Evolutionary conservation across 2,329 filamentous ascomycete genomes (phyloP).

Genomic region (Lachnellula arida): DNA sequence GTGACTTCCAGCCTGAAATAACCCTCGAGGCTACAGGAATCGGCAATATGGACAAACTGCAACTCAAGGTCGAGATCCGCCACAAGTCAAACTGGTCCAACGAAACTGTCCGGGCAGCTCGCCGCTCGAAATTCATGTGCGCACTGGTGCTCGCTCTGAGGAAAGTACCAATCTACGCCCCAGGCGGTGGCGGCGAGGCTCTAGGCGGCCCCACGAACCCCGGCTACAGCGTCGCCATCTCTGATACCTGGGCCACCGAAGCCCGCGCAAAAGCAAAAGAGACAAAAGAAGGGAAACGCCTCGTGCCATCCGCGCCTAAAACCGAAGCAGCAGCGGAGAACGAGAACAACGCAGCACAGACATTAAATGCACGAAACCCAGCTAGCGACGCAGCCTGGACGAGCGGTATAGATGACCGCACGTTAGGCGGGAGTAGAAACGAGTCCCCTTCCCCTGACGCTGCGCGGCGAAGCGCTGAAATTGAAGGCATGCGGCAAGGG

Average conservation of each 20-base stretch:
- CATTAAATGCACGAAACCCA: slow-evolving; percentile 31
- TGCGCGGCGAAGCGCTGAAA: slow-evolving; percentile 16
- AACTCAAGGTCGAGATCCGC: slow-evolving; percentile 75
- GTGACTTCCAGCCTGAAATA: slow-evolving; percentile 87
- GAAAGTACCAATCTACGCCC: slow-evolving; percentile 79
- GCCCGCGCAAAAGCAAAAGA: slow-evolving; percentile 56
- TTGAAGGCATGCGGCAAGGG: slow-evolving; percentile 19
- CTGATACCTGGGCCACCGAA: slow-evolving; percentile 60
- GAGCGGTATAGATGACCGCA: slow-evolving; percentile 15
- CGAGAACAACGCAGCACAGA: slow-evolving; percentile 39
- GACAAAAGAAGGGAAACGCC: slow-evolving; percentile 59
- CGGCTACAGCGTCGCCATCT: slow-evolving; percentile 72
- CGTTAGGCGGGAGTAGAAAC: not conserved
- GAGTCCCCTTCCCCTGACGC: slow-evolving; percentile 9
- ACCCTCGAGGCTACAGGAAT: slow-evolving; percentile 73
- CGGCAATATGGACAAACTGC: slow-evolving; percentile 81
- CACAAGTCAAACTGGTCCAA: slow-evolving; percentile 95
- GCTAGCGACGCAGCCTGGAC: slow-evolving; percentile 17
- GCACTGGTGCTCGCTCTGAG: slow-evolving; percentile 80
- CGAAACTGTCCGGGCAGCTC: slow-evolving; percentile 71
- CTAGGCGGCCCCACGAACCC: slow-evolving; percentile 69
- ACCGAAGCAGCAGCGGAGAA: slow-evolving; percentile 18
- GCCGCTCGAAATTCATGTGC: slow-evolving; percentile 95
- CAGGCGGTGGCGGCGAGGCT: slow-evolving; percentile 64
- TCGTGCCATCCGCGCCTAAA: slow-evolving; percentile 47